Evolutionary conservation across 306 rosid species (phyloP), one percentile per base, ranked within the genome.

Genomic region (Fragaria vesca): DNA sequence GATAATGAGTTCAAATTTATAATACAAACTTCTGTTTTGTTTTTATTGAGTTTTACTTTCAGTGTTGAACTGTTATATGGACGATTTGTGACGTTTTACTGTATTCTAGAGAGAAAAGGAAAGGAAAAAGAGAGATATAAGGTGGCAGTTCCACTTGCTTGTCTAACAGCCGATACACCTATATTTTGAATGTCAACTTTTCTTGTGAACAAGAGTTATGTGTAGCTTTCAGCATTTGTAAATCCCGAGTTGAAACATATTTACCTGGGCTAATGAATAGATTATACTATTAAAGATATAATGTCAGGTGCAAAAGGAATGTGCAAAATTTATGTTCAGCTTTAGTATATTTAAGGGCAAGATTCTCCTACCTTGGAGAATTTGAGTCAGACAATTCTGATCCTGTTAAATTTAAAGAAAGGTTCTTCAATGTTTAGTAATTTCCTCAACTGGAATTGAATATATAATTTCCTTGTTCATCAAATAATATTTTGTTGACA

Each of bases 401-500:
- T 72, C 17, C 63, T 34, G 38, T 21, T 74, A 26, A 32, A 71
- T 24, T 46, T 34, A 32, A n/a, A 15, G 17, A 32, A n/a, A 15
- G 10, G 45, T 12, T 60, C 18, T 50, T 71, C 24, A 15, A 43
- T 42, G 28, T 61, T 68, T 66, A 55, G 52, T 58, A 61, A 66
- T 66, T 68, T 20, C 11, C 65, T 61, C 47, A 57, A 72, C 38
- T 58, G 69, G 74, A 66, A 38, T 67, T 72, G 34, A 42, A 75
- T 79, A 72, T 45, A 58, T 40, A 48, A 69, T 66, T 71, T 75
- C 54, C 62, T 69, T 17, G 70, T 74, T 72, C 69, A 16, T 75
- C 61, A 66, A 61, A 70, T 75, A 57, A 61, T 70, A 38, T 68
- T 69, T n/a, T 34, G 69, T 69, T 84, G 73, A 80, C 24, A 74